Evolutionary conservation across 352 stramenopile species (phyloP), one percentile per base, ranked within the genome.

Genomic region (Phytophthora agathidicida): DNA sequence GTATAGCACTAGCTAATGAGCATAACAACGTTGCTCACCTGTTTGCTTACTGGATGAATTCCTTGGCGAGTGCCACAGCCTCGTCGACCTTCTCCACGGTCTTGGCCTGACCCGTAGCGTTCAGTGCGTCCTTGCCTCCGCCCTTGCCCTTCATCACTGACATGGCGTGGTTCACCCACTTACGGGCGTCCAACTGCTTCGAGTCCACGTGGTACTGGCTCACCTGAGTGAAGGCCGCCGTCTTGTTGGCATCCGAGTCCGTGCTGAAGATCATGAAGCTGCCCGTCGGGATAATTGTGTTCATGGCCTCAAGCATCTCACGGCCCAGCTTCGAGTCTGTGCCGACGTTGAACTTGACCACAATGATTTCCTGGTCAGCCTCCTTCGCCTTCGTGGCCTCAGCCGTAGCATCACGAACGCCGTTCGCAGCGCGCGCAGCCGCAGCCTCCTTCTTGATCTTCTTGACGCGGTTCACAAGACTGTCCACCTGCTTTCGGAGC

Each of bases 321-420:
- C 96, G 89, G 31, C 88, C 94, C 55, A 98, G 76, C 75, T 99
- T 99, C 11, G 90, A 92, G 72, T 98, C 91, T 30, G 89, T 96
- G 45, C 88, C 93, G 39, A 98, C 94, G 53, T 98, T 91, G 10
- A 98, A 81, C 58, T 95, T 92, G 38, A 98, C 68, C 0, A 98
- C 83, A 5, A 98, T 58, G 36, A 91, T 80, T 33, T 93, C 80
- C 37, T 81, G 58, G 8, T 68, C 69, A 36, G 72, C 80, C 20
- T 80, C 80, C 63, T 84, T 82, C 17, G 84, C 81, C 55, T 85
- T 80, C 5, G 54, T 75, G 31, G 75, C 84, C 30, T 77, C 77
- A 10, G 68, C 73, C 6, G 61, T 73, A 23, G 79, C 84, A 37
- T 91, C 73, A 36, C 68, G 73, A n/a, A 88, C 80, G 35, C 82